A percentile compares a stretch with the other conserved stretches of the same genome.
Evolutionary conservation across 1,139 yeast species (phyloP).

Genomic region (Yamadazyma atmosphaerica): DNA sequence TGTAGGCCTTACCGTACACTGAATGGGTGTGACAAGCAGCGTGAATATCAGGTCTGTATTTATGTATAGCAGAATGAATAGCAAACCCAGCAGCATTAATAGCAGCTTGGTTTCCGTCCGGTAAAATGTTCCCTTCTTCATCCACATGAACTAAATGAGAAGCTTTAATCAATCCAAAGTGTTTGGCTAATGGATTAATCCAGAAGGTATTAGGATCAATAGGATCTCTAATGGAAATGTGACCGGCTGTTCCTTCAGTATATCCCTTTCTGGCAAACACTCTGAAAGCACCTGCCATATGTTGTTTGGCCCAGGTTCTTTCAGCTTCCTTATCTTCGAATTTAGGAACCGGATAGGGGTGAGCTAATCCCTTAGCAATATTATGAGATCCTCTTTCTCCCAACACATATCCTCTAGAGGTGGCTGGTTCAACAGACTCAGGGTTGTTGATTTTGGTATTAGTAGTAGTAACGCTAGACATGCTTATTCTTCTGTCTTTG

Average conservation of each 20-base stretch:
- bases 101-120: slow-evolving; percentile 64
- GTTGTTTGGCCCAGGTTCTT: slow-evolving; percentile 66
- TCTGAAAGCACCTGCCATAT: slow-evolving; percentile 82
- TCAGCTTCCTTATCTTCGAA: slow-evolving; percentile 52
- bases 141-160: slow-evolving; percentile 78
- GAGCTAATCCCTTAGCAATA: slow-evolving; percentile 48
- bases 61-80: slow-evolving; percentile 75
- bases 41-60: slow-evolving; percentile 73
- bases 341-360: slow-evolving; percentile 51
- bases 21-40: slow-evolving; percentile 88
- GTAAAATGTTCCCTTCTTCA: slow-evolving; percentile 63
- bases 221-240: slow-evolving; percentile 78
- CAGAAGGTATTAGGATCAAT: slow-evolving; percentile 70
- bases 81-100: slow-evolving; percentile 81
- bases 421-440: slow-evolving; percentile 14
- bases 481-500: no score
- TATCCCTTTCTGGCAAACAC: slow-evolving; percentile 72
- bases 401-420: slow-evolving; percentile 57
- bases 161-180: slow-evolving; percentile 67
- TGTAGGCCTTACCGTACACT: slow-evolving; percentile 70
- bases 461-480: slow-evolving; percentile 1
- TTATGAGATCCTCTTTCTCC: slow-evolving; percentile 64
- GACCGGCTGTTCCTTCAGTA: slow-evolving; percentile 81
- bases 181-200: slow-evolving; percentile 77
- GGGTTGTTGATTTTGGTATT: slow-evolving; percentile 4